A percentile compares a stretch with the other conserved stretches of the same genome.
These are phyloP conservation scores for Curvularia hawaiiensis DNA, from an alignment of 2,329 filamentous ascomycete species.

Conservation along the genomic window DNA sequence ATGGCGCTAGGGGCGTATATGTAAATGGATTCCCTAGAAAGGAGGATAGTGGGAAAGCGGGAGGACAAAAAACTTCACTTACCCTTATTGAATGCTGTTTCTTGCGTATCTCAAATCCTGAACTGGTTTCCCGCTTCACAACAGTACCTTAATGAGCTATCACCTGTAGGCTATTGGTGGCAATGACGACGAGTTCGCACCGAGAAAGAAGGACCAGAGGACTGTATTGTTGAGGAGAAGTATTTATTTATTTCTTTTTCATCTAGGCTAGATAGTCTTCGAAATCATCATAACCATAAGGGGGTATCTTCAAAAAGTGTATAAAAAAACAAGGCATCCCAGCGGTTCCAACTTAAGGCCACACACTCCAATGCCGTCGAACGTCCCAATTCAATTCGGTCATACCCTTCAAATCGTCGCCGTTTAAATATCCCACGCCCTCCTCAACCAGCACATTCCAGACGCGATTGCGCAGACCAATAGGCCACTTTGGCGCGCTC, in stretches of 20 bases:
- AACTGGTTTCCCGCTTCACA: too few relatives aligned
- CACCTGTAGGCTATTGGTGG: neutral
- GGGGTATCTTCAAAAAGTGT: neutral
- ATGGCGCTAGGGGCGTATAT: constrained; percentile 10
- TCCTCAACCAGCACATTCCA: constrained; percentile 61
- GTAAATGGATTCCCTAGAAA: neutral
- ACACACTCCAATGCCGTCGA: constrained; percentile 33
- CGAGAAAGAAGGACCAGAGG: neutral
- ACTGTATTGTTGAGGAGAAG: neutral
- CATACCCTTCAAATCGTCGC: constrained; percentile 61
- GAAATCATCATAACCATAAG: neutral
- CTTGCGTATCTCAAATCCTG: neutral
- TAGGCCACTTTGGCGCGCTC: constrained; percentile 61
- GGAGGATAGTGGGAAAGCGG: neutral
- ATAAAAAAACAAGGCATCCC: neutral
- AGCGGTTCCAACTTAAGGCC: constrained; percentile 3
- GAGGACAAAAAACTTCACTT: neutral
- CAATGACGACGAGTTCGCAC: neutral
- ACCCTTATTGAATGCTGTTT: neutral
- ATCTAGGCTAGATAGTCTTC: neutral
- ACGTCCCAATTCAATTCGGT: constrained; percentile 55
- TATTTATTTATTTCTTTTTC: neutral
- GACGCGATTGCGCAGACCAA: constrained; percentile 58
- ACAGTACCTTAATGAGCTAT: neutral
- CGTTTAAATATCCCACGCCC: constrained; percentile 63